Evolutionary conservation across 805 yeast species (phyloP), one percentile per base, ranked within the genome.

Genomic region (Suhomyces pyralidae): DNA sequence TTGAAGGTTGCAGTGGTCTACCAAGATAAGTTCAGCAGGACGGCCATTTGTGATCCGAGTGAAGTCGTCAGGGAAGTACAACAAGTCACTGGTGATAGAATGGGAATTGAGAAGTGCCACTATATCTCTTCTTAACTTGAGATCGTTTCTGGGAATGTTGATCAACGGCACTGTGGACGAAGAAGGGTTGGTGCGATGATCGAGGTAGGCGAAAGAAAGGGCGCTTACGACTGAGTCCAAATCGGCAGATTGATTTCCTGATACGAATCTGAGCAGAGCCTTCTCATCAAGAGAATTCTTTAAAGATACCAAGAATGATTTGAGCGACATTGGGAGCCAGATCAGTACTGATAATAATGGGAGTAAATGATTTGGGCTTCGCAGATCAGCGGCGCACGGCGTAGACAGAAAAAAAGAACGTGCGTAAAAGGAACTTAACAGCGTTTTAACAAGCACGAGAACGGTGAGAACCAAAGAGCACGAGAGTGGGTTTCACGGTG

Each of bases 161-260:
- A 94, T 70, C 51, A 91, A 68, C 0, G 99, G 99, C n/a, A 87
- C 64, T 12, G 63, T 63, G 26, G 63, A 55, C 15, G 72, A 70
- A 46, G 71, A 61, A 22, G 68, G 51, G 50, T 76, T 69, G 26
- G 71, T 68, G n/a, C 42, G 42, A 12, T 38, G 42, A 19, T 38
- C 24, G 54, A 86, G 77, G 61, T 81, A 90, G 0, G 97, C 84
- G 62, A 84, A 88, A 3, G 87, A 63, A 5, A 94, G 73, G 0
- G 97, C 85, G 51, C 86, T 79, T 1, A 90, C 81, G 30, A 91
- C 86, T 0, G 97, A 92, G 67, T 93, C 99, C 71, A 94, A 72
- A 67, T 93, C 87, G 0, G 94, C 92, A 4, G 94, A 82, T 61
- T 90, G 94, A 63, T 91, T 91, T 1, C 97, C 97, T 0, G 86